Evolutionary conservation across 495 filamentous ascomycete genomes (phyloP), one percentile per base, ranked within the genome.

Genomic region (Daldinia loculata): DNA sequence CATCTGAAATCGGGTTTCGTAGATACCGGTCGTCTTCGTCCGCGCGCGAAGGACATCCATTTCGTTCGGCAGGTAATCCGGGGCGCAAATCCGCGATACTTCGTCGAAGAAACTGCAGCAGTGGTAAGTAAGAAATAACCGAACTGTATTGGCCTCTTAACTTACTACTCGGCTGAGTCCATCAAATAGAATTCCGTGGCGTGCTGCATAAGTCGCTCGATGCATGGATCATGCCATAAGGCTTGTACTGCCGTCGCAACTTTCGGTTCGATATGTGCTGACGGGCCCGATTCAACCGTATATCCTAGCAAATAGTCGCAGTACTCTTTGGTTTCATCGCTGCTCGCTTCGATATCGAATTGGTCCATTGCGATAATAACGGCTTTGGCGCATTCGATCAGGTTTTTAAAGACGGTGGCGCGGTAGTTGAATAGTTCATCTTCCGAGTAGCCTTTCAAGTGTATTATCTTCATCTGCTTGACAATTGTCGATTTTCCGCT

Each of bases 391-490:
- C 95, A 99, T 81, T 99, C 95, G 57, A 98, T 84, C 7, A 99
- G 85, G 79, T 99, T 99, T 83, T 98, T 98, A 85, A 96, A 99
- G 43, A 99, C 92, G 30, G 95, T 98, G 56, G 96, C 87, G 43
- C 95, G 92, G 81, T 99, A 98, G 73, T 96, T 87, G 55, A 89
- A 90, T 57, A 98, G 87, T 78, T 99, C 95, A 70, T 98, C 94
- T 66, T 90, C 86, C 2, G 92, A 91, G 79, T 98, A 99, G 63
- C 95, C 95, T 81, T 97, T 97, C 75, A 98, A 92, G 75, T 98
- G 95, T 71, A 98, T 98, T 75, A 99, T 98, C 82, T 99, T 99
- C 95, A 98, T 99, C 85, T 98, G 95, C 80, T 98, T 98, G 69
- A 99, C 95, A 70, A 98, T 98, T 4, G 95, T 99, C 55, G 95